Conservation (phyloP, 768 basidiomycete genomes). For the Phanerochaete carnosa region DNA sequence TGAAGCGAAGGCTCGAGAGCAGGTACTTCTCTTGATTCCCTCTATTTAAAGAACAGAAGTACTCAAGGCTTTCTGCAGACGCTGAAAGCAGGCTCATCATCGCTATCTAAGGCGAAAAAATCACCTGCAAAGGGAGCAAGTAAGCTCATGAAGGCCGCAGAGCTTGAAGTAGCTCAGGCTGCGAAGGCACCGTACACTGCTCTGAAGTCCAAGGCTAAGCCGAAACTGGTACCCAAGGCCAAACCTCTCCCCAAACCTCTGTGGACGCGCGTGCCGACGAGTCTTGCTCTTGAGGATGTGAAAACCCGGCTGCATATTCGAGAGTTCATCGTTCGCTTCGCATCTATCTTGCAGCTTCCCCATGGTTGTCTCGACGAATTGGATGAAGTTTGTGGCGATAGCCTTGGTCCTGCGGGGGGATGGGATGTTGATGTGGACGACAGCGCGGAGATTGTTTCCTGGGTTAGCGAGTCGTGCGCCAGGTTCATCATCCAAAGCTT, state of each 20-base stretch:
- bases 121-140: neutral
- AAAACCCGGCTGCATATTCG: constrained; percentile 68
- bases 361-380: constrained; percentile 58
- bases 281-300: constrained; percentile 41
- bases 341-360: constrained; percentile 45
- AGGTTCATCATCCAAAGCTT: constrained; percentile 63
- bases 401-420: constrained; percentile 2
- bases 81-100: neutral
- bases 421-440: constrained; percentile 36
- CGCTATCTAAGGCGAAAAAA: neutral
- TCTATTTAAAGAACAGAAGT: neutral
- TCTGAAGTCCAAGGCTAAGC: constrained; percentile 16
- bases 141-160: neutral
- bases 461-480: constrained; percentile 66
- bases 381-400: constrained; percentile 38
- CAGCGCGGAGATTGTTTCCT: constrained; percentile 30
- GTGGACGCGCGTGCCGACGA: constrained; percentile 49
- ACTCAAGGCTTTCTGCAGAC: neutral
- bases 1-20: constrained; percentile 1
- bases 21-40: neutral
- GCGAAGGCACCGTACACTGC: neutral
- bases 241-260: constrained; percentile 41
- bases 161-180: constrained; percentile 1
- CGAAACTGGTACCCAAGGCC: constrained; percentile 37
- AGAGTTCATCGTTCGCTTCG: constrained; percentile 71